Base-by-base conservation (phyloP, 129 eudicot genomes). In the Tanacetum coccineum region DNA sequence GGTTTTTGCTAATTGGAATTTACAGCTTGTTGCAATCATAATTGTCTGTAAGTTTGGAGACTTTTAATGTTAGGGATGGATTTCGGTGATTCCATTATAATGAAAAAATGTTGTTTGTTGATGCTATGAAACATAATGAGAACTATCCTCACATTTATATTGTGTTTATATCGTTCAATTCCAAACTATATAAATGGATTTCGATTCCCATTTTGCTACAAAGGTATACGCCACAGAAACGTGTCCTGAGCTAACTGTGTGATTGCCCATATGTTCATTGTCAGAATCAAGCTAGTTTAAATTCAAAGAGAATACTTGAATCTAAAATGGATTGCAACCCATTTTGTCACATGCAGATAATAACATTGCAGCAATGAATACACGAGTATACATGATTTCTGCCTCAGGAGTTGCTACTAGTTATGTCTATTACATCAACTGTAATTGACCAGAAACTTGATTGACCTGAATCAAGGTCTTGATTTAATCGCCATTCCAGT, bases 181-280 rank as follows among this genome's bases (percentile, higher is more conserved):
- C 22, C 19, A 21, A 13, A 42, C 51, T 15, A 30, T 51, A 10
- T 2, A 20, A 54, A 21, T 44, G 25, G 53, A 28, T 4, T 54
- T 39, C 42, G 19, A 46, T 60, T 59, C 48, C 46, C 40, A 46
- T 11, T 46, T 60, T 13, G 40, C 4, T 49, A 60, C 28, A 48
- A 12, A 28, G 58, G 57, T n/a, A 70, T 71, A 22, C 48, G 68
- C 52, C 32, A 18, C 68, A 11, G 22, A 58, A 59, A 15, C 4
- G 52, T 61, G 42, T 17, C 62, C 22, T 14, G 70, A 73, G 64
- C 19, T 13, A 52, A 53, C 64, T 11, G 18, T 40, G 8, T n/a
- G 70, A 66, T 62, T 25, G 48, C 15, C 25, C 40, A 21, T 15
- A 57, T 58, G 46, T 63, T 73, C 48, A 15, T 52, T 17, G 21